Percentiles rank a stretch among this genome's conserved stretches.
These are phyloP conservation scores for Capniomyces stellatus DNA, from an alignment of 371 early-diverging fungal genomes.

Conservation along the genomic window DNA sequence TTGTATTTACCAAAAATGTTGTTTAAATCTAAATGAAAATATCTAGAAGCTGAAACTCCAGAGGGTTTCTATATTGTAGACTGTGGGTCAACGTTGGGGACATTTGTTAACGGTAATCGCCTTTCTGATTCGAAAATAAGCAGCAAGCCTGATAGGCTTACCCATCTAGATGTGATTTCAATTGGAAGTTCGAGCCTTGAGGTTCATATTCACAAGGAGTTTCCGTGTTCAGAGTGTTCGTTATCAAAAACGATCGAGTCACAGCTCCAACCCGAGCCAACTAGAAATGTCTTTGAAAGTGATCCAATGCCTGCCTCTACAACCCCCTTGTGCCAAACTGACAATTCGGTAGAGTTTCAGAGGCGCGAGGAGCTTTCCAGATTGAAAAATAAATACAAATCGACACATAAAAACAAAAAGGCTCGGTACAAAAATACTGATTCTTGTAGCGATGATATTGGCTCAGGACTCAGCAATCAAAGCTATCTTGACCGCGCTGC, in stretches of 20 bases:
- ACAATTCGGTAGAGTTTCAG: not conserved
- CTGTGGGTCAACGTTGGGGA: conserved; percentile 2
- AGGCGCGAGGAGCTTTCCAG: not conserved
- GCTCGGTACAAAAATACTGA: not conserved
- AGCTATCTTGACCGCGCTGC: conserved; percentile 2
- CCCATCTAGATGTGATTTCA: not conserved
- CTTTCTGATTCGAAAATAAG: conserved; percentile 1
- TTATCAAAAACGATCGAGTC: not conserved
- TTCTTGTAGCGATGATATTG: not conserved
- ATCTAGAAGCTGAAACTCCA: too few relatives aligned
- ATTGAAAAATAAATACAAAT: conserved; percentile 4
- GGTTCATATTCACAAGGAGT: conserved; percentile 2
- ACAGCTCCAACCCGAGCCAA: not conserved
- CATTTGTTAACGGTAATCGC: conserved; percentile 1
- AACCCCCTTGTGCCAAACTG: not conserved
- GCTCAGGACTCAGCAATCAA: not conserved
- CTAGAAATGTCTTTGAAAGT: not conserved
- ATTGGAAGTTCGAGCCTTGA: not conserved
- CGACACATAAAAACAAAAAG: not conserved
- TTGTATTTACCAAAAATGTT: too few relatives aligned
- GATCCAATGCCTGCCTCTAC: not conserved
- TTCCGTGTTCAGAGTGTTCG: conserved; percentile 3
- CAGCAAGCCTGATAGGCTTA: not conserved
- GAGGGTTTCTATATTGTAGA: conserved; percentile 6
- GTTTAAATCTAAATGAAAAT: too few relatives aligned